These are phyloP conservation scores for Penicillium odoratum DNA, from an alignment of 495 filamentous ascomycete genomes.

Conservation along the genomic window DNA sequence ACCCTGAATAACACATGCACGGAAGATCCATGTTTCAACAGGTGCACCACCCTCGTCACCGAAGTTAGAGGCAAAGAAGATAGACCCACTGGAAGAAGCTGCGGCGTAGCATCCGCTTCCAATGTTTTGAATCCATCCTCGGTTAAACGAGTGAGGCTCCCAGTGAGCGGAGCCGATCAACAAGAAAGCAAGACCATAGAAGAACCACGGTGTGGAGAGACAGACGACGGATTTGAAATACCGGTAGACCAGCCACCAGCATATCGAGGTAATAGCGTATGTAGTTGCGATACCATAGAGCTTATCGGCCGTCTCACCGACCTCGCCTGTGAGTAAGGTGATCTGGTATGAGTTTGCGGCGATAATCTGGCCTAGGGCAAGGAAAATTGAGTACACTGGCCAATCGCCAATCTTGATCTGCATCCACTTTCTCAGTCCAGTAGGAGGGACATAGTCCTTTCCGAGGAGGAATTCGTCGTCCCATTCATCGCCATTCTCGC, in stretches of 20 bases:
- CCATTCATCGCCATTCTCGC: conserved; percentile 23
- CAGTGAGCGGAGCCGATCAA: conserved; percentile 64
- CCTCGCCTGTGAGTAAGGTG: conserved; percentile 63
- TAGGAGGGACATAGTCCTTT: conserved; percentile 65
- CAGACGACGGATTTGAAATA: conserved; percentile 60
- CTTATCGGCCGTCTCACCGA: conserved; percentile 61
- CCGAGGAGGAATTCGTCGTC: conserved; percentile 63
- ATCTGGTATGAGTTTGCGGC: conserved; percentile 74
- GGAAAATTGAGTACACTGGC: conserved; percentile 71
- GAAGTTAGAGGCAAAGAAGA: conserved; percentile 54
- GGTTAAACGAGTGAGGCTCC: conserved; percentile 35
- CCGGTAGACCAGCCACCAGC: conserved; percentile 68
- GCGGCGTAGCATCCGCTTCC: conserved; percentile 47
- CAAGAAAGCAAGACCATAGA: conserved; percentile 66
- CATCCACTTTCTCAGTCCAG: conserved; percentile 57
- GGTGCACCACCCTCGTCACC: conserved; percentile 52
- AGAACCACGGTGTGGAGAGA: conserved; percentile 59
- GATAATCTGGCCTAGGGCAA: conserved; percentile 66
- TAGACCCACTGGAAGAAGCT: conserved; percentile 48
- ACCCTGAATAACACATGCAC: conserved; percentile 51
- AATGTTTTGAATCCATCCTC: conserved; percentile 52
- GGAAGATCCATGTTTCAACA: conserved; percentile 50
- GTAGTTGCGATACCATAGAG: conserved; percentile 66
- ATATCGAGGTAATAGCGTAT: conserved; percentile 60
- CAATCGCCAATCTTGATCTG: conserved; percentile 57